Evolutionary conservation across 2,329 filamentous ascomycete genomes (phyloP).

Genomic region (Fusarium palustre): DNA sequence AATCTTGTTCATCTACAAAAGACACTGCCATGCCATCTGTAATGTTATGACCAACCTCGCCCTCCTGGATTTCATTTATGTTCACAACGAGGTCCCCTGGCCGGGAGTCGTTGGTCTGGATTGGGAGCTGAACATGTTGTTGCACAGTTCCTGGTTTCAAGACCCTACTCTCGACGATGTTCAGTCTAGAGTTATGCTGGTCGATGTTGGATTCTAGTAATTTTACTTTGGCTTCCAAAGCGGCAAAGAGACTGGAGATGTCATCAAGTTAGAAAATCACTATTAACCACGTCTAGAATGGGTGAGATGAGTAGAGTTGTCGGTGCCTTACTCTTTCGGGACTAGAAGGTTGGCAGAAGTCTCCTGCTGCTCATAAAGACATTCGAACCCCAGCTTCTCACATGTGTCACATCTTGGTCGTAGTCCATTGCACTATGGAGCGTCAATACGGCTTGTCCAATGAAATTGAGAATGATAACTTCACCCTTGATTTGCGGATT

Average conservation of each 20-base stretch:
- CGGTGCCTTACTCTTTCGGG: slow-evolving; percentile 7
- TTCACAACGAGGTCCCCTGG: neutral
- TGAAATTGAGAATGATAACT: too few relatives aligned
- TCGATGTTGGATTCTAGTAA: neutral
- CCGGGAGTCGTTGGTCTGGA: too few relatives aligned
- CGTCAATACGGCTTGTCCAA: too few relatives aligned
- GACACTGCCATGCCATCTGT: slow-evolving; percentile 17
- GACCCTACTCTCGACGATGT: too few relatives aligned
- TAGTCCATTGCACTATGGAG: neutral
- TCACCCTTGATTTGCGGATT: slow-evolving; percentile 17
- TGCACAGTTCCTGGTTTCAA: too few relatives aligned
- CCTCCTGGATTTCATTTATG: neutral
- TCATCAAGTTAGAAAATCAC: too few relatives aligned
- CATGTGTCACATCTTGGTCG: slow-evolving; percentile 15
- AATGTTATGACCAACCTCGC: rapidly evolving
- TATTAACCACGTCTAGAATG: neutral
- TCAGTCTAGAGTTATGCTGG: too few relatives aligned
- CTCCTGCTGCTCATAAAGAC: slow-evolving; percentile 9
- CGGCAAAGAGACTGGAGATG: neutral
- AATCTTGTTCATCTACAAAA: slow-evolving; percentile 12
- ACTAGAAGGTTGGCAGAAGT: slow-evolving; percentile 8
- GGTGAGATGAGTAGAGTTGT: neutral
- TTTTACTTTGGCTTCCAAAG: slow-evolving; percentile 1
- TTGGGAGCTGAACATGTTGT: too few relatives aligned
- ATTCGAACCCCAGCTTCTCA: slow-evolving; percentile 15